A percentile compares a stretch with the other conserved stretches of the same genome.
Conservation (phyloP, 2,329 filamentous ascomycete genomes). For the Pseudopithomyces chartarum region DNA sequence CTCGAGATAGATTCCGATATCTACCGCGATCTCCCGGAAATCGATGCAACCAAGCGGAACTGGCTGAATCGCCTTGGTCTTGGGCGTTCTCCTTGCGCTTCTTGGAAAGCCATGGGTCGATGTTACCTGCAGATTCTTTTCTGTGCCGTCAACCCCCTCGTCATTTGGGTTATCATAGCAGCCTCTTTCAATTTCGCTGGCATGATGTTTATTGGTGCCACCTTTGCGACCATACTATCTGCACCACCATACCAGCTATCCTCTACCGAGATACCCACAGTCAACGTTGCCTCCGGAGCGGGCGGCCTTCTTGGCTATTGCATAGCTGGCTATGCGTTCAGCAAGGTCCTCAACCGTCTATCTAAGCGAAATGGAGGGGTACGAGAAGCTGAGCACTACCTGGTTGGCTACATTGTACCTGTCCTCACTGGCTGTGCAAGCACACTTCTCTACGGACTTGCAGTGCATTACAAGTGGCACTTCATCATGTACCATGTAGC, state of each 20-base stretch:
- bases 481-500: constrained; percentile 26
- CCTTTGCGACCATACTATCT: constrained; percentile 25
- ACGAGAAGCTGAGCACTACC: constrained; percentile 38
- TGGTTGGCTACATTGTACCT: constrained; percentile 33
- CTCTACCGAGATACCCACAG: constrained; percentile 14
- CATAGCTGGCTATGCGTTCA: constrained; percentile 12
- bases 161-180: constrained; percentile 39
- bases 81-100: constrained; percentile 27
- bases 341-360: constrained; percentile 22
- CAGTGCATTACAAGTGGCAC: constrained; percentile 22
- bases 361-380: constrained; percentile 32
- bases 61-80: constrained; percentile 25
- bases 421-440: constrained; percentile 27
- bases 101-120: constrained; percentile 28
- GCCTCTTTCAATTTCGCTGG: constrained; percentile 31
- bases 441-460: constrained; percentile 31
- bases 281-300: constrained; percentile 25
- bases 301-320: constrained; percentile 27
- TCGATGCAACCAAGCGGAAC: constrained; percentile 10
- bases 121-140: constrained; percentile 36
- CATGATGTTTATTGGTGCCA: constrained; percentile 37
- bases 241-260: constrained; percentile 29
- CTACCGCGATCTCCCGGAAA: constrained; percentile 29
- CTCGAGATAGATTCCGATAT: constrained; percentile 31
- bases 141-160: constrained; percentile 33